Evolutionary conservation across 371 early-diverging fungal species (phyloP), one percentile per base, ranked within the genome.

Genomic region (Saksenaea oblongispora): DNA sequence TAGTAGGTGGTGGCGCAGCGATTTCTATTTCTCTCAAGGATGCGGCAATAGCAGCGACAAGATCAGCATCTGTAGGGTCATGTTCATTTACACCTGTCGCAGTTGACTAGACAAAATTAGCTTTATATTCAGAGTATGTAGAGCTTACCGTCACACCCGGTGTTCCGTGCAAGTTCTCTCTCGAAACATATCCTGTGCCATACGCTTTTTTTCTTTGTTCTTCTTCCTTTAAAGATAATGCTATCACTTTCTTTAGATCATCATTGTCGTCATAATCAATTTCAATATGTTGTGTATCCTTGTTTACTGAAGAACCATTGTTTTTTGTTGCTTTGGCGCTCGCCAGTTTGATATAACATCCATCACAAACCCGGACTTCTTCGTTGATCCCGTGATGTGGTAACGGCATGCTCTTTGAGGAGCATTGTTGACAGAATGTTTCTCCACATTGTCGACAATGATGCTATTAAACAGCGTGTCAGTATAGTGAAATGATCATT

Each of bases 361-460:
- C 87, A 68, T 96, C 95, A 66, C 98, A 98, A 3, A 97, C 97
- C 34, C 98, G 89, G 10, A 97, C 98, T 8, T 84, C 83, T 18
- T 95, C 90, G 36, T 87, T 90, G 31, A 96, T 89, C 31, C 93
- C 98, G 58, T 93, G 80, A 59, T 93, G 89, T 4, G 95, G 94
- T 34, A 97, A 78, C 3, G 95, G 78, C 27, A 91, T 69, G 3
- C 70, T 88, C 71, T 94, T 94, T 31, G 93, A 88, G 5, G 96
- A 96, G 71, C 98, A 98, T 42, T 89, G 84, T 34, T 91, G 88
- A 73, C 97, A 96, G 66, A 91, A 97, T 5, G 94, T 94, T 39
- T 89, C 81, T 9, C 98, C 98, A 74, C 98, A 98, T 66, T 95
- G 92, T 71, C 98, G 87, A 69, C 98, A 98, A 74, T 98, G 98